These are phyloP conservation scores for Emergomyces africanus DNA, from an alignment of 2,329 filamentous ascomycete species.

Conservation along the genomic window DNA sequence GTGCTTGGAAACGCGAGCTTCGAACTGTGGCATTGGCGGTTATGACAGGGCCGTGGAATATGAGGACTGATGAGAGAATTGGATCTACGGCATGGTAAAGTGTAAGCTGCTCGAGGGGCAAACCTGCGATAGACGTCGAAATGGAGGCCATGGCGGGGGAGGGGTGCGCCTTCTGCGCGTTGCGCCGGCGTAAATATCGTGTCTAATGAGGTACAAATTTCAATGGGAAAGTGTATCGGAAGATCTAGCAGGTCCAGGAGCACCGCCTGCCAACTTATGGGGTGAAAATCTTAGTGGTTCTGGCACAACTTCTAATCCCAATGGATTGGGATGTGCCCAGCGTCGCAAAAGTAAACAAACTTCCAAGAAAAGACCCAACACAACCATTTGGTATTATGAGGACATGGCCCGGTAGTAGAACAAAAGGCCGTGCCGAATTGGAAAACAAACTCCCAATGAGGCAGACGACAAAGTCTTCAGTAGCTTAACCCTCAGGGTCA, in stretches of 20 bases:
- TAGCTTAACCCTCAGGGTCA: neutral
- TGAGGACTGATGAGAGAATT: conserved; percentile 62
- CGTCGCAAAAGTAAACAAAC: conserved; percentile 1
- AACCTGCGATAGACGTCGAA: conserved; percentile 58
- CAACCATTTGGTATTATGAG: neutral
- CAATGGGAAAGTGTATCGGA: neutral
- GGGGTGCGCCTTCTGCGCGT: neutral
- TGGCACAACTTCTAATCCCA: neutral
- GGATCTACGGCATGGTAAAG: conserved; percentile 86
- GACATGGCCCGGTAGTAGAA: neutral
- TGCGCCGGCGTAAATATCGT: neutral
- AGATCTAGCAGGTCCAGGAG: neutral
- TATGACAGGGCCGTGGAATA: conserved; percentile 87
- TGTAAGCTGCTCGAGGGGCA: conserved; percentile 68
- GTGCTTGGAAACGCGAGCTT: conserved; percentile 87
- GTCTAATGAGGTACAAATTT: neutral
- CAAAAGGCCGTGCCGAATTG: neutral
- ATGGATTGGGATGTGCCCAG: too few species aligned
- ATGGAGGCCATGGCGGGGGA: conserved; percentile 62
- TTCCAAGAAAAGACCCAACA: neutral
- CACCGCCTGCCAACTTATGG: neutral
- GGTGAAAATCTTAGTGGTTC: neutral
- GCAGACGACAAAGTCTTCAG: neutral
- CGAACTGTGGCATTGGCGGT: conserved; percentile 77
- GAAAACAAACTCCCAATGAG: neutral